A percentile compares a stretch with the other conserved stretches of the same genome.
These are phyloP conservation scores for Pythium volutum DNA, from an alignment of 352 stramenopile species.

Conservation along the genomic window DNA sequence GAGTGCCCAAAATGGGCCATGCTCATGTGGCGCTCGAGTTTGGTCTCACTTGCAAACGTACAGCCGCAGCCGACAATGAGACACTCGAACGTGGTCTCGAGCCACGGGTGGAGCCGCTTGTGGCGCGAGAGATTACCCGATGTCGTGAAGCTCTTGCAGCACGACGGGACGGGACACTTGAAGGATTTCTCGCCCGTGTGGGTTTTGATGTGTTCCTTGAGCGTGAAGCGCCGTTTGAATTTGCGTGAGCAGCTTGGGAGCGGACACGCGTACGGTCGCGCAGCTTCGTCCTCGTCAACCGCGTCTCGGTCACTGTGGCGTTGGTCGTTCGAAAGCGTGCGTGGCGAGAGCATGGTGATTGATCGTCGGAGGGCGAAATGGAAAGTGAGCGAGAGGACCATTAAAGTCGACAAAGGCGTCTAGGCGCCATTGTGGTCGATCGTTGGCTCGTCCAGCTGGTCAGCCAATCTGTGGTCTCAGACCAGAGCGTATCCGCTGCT, in stretches of 20 bases:
- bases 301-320: too few species aligned
- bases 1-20: conserved; percentile 19
- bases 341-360: too few species aligned
- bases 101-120: conserved; percentile 40
- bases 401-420: too few species aligned
- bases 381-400: too few species aligned
- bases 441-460: too few species aligned
- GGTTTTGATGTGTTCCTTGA: conserved; percentile 76
- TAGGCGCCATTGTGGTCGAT: too few species aligned
- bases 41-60: conserved; percentile 14
- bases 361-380: too few species aligned
- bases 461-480: too few species aligned
- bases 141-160: conserved; percentile 62
- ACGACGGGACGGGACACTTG: conserved; percentile 31
- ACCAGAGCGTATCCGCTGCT: too few species aligned
- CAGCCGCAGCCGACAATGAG: conserved; percentile 15
- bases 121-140: conserved; percentile 68
- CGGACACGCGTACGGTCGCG: neutral
- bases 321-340: too few species aligned
- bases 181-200: conserved; percentile 59
- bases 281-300: conserved; percentile 13
- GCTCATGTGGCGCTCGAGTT: conserved; percentile 22
- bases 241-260: neutral
- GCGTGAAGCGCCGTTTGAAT: conserved; percentile 35
- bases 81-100: conserved; percentile 21